Evolutionary conservation across 106 monocot genomes (phyloP).

Genomic region (Dendrobium catenatum): DNA sequence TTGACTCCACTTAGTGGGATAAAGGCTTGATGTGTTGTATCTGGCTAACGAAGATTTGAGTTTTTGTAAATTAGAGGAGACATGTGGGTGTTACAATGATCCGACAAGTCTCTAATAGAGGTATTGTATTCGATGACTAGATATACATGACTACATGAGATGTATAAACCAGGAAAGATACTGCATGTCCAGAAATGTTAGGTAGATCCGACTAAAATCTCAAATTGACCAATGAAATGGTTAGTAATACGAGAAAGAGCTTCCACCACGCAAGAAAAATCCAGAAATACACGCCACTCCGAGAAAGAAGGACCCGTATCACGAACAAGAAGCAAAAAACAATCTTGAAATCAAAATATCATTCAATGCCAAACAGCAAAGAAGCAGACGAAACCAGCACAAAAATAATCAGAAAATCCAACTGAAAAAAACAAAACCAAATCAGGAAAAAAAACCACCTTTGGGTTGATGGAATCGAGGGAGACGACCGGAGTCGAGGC

Average conservation of each 20-base stretch:
- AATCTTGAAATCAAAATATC: not conserved
- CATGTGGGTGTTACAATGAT: not conserved
- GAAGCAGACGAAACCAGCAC: not conserved
- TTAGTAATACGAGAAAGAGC: not conserved
- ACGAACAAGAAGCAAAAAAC: not conserved
- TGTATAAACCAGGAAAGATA: not conserved
- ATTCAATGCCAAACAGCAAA: not conserved
- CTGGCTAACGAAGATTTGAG: no score
- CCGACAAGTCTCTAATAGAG: not conserved
- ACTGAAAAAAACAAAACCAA: not conserved
- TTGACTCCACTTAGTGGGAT: no score
- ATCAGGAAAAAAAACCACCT: constrained; percentile 22
- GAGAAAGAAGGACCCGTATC: not conserved
- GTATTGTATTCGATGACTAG: not conserved
- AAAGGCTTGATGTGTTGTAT: no score
- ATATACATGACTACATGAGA: not conserved
- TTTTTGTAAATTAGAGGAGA: not conserved
- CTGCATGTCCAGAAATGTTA: not conserved
- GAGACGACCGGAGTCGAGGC: not conserved
- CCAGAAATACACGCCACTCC: not conserved
- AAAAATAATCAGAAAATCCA: not conserved
- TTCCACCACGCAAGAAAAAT: not conserved
- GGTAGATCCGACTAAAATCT: not conserved
- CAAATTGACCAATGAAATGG: not conserved
- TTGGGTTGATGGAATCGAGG: constrained; percentile 59